Evolutionary conservation across 169 alveolate species (phyloP).

Genomic region (Plasmodium gonderi): DNA sequence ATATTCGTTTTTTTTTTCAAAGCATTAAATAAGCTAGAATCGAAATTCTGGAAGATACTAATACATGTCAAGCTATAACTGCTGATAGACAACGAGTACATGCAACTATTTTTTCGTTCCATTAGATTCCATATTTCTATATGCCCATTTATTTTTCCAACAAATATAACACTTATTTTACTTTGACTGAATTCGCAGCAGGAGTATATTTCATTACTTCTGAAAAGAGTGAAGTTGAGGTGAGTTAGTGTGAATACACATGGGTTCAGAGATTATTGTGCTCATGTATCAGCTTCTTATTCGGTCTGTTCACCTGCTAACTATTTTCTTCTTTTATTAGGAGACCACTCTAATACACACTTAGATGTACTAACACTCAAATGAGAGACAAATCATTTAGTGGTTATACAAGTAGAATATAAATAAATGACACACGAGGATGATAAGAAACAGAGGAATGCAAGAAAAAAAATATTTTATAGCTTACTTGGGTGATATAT

Average conservation of each 20-base stretch:
- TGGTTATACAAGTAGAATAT: background rate
- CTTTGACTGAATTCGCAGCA: conserved; percentile 73
- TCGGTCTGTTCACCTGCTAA: too few species aligned
- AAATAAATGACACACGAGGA: background rate
- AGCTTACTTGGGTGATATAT: conserved; percentile 54
- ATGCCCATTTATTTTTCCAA: conserved; percentile 74
- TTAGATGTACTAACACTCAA: background rate
- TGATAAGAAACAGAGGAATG: background rate
- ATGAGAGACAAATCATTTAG: background rate
- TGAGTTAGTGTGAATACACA: background rate
- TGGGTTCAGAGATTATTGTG: background rate
- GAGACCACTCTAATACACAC: background rate
- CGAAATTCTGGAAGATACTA: conserved; percentile 41
- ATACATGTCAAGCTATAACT: conserved; percentile 66
- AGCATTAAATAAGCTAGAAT: background rate
- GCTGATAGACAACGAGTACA: conserved; percentile 53
- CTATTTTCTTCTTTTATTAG: background rate
- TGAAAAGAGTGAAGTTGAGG: background rate
- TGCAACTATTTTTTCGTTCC: conserved; percentile 50
- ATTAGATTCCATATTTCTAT: conserved; percentile 73
- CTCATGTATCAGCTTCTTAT: too few species aligned
- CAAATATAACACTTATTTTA: conserved; percentile 55
- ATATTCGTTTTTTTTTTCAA: conserved; percentile 12
- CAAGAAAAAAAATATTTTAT: background rate
- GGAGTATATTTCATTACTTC: conserved; percentile 72